These are phyloP conservation scores for Austroboletus novae-zelandiae DNA, from an alignment of 1,284 basidiomycete genomes.

Conservation along the genomic window DNA sequence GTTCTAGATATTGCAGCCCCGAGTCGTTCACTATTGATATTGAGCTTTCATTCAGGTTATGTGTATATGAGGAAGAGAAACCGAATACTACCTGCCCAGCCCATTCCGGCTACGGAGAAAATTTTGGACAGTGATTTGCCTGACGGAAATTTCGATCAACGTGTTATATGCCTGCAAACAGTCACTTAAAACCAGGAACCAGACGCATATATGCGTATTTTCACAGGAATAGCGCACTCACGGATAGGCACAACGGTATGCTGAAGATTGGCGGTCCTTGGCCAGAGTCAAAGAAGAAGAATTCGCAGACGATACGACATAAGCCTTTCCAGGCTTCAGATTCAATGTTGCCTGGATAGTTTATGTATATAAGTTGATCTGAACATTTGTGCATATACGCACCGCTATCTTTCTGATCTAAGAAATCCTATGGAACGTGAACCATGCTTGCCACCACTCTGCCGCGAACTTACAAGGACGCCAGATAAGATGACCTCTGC, in stretches of 20 bases:
- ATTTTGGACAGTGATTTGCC: constrained; percentile 28
- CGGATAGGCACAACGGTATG: constrained; percentile 19
- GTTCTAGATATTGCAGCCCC: constrained; percentile 34
- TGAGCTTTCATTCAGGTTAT: constrained; percentile 4
- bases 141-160: constrained; percentile 32
- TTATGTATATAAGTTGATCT: not conserved
- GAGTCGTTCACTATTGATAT: constrained; percentile 32
- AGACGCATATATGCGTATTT: constrained; percentile 31
- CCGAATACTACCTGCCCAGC: constrained; percentile 37
- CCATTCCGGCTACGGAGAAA: constrained; percentile 32
- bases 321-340: constrained; percentile 24
- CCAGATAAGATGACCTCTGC: constrained; percentile 41
- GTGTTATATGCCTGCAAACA: constrained; percentile 34
- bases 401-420: constrained; percentile 26
- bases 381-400: not conserved
- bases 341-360: constrained; percentile 11
- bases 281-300: constrained; percentile 30
- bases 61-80: not conserved
- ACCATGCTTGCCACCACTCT: constrained; percentile 3
- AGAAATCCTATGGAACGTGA: constrained; percentile 28
- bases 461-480: constrained; percentile 35
- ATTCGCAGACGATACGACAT: constrained; percentile 28
- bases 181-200: constrained; percentile 2
- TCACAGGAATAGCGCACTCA: constrained; percentile 15
- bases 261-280: constrained; percentile 13